Evolutionary conservation across 2,329 filamentous ascomycete genomes (phyloP).

Genomic region (Clonostachys rhizophaga): DNA sequence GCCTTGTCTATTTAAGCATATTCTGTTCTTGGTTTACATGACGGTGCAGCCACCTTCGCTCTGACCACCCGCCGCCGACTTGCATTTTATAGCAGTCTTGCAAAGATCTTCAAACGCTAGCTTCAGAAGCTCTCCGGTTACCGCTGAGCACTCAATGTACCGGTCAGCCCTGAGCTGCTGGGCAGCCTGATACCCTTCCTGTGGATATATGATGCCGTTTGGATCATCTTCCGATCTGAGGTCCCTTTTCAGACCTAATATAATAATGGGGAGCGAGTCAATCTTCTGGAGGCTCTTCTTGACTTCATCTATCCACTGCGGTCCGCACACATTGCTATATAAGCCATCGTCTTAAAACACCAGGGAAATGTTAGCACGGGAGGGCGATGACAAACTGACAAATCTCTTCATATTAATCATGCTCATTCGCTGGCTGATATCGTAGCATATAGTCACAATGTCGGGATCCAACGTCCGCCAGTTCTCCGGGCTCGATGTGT

Average conservation of each 20-base stretch:
- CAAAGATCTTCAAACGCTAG: slow-evolving; percentile 58
- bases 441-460: slow-evolving; percentile 55
- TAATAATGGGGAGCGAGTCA: slow-evolving; percentile 46
- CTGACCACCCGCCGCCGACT: slow-evolving; percentile 40
- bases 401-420: slow-evolving; percentile 53
- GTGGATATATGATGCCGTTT: slow-evolving; percentile 56
- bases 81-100: slow-evolving; percentile 45
- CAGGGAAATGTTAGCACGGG: neutral
- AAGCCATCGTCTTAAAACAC: neutral
- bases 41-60: slow-evolving; percentile 49
- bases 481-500: slow-evolving; percentile 52
- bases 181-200: slow-evolving; percentile 52
- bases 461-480: slow-evolving; percentile 56
- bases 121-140: slow-evolving; percentile 53
- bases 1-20: neutral
- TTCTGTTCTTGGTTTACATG: slow-evolving; percentile 27
- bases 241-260: slow-evolving; percentile 58
- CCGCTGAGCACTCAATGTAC: slow-evolving; percentile 60
- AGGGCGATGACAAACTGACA: slow-evolving; percentile 26
- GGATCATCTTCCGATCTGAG: slow-evolving; percentile 52
- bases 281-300: slow-evolving; percentile 39
- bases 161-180: slow-evolving; percentile 57
- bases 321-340: neutral
- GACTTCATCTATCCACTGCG: slow-evolving; percentile 53
- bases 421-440: slow-evolving; percentile 53